Evolutionary conservation across 2,329 filamentous ascomycete species (phyloP), one percentile per base, ranked within the genome.

Genomic region (Trichoderma atrobrunneum): DNA sequence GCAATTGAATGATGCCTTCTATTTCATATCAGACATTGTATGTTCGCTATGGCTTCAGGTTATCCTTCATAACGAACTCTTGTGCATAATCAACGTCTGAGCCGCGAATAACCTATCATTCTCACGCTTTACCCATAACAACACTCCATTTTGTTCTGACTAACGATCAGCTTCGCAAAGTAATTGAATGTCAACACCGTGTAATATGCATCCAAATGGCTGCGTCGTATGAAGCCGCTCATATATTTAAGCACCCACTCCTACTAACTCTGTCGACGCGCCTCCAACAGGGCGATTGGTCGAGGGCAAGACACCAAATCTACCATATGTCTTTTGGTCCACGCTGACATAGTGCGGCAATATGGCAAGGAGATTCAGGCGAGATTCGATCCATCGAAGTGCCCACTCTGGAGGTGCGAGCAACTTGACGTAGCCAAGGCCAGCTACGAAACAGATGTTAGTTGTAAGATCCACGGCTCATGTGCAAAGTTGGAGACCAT

Each of bases 291-390:
- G 77, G 21, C 82, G 79, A 70, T 81, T 79, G 54, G 77, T 85
- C 1, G 89, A 87, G 3, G 95, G 95, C 71, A 98, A 84, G 16
- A 98, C 92, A 2, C 95, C 95, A 77, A 97, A 98, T 68, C 95
- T 88, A 8, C 95, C 95, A 78, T 95, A 97, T 7, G 93, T 97
- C 86, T 97, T 98, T 82, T 97, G 95, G 78, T 98, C 95, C 18
- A 98, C 91, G 71, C 93, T 97, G 62, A 98, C 92, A 78, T 97
- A 98, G 82, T 97, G 93, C 59, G 95, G 95, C 30, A 98, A 83
- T 72, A 94, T 87, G 24, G 90, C 93, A 26, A 97, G 86, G 11
- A 98, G 86, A 78, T 97, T 96, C 73, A 98, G 84, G 80, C 95
- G 97, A 21, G 89, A 89, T 83, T 99, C 96, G 70, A 98, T 87